Conservation (phyloP, 768 basidiomycete species). For the Dentipellis sp. region DNA sequence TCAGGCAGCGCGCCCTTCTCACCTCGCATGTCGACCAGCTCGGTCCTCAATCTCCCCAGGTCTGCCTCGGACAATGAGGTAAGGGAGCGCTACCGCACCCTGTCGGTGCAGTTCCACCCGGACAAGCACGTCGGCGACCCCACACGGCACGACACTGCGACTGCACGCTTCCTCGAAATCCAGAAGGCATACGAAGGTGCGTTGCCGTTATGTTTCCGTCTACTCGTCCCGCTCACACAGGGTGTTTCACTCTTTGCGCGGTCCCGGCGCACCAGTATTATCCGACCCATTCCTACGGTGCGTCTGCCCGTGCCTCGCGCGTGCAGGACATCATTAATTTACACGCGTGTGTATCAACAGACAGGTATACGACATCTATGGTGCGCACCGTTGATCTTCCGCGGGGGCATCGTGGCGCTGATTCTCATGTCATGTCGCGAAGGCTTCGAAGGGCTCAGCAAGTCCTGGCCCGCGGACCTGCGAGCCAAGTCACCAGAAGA, state of each 20-base stretch:
- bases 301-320: not conserved
- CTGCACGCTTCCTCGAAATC: conserved; percentile 61
- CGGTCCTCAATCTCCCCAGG: conserved; percentile 61
- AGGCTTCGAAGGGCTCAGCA: conserved; percentile 29
- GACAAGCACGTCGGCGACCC: conserved; percentile 65
- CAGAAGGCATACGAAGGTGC: conserved; percentile 79
- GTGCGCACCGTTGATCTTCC: conserved; percentile 1
- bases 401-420: not conserved
- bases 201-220: conserved; percentile 4
- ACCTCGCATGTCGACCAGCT: conserved; percentile 24
- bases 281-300: conserved; percentile 16
- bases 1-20: not conserved
- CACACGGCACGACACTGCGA: conserved; percentile 44
- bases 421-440: not conserved
- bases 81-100: conserved; percentile 57
- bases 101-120: conserved; percentile 78
- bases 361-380: conserved; percentile 15
- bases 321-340: conserved; percentile 15
- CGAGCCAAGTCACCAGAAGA: conserved; percentile 37
- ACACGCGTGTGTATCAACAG: conserved; percentile 6
- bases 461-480: conserved; percentile 36
- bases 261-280: conserved; percentile 2
- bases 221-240: not conserved
- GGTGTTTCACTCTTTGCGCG: not conserved
- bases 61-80: conserved; percentile 61